These are phyloP conservation scores for Scytalidium lignicola DNA, from an alignment of 2,329 filamentous ascomycete species.

Conservation along the genomic window DNA sequence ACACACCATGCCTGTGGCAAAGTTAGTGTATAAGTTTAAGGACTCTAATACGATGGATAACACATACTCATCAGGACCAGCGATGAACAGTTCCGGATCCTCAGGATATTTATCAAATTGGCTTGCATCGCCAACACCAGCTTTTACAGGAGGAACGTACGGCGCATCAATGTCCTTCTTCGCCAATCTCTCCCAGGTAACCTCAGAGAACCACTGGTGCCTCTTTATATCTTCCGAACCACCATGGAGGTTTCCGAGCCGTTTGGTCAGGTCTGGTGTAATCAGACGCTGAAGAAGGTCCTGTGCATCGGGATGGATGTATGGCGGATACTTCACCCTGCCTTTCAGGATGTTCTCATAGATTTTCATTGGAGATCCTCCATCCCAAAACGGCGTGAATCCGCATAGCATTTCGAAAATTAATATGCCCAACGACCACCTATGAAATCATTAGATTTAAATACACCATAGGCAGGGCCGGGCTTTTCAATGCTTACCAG, in stretches of 20 bases:
- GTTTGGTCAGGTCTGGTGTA: constrained; percentile 90
- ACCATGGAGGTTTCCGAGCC: constrained; percentile 87
- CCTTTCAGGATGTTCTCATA: constrained; percentile 99
- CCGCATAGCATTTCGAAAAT: constrained; percentile 99
- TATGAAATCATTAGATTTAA: constrained; percentile 32
- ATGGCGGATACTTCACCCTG: constrained; percentile 92
- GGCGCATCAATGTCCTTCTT: constrained; percentile 98
- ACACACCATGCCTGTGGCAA: not conserved
- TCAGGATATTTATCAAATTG: constrained; percentile 98
- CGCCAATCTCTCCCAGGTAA: constrained; percentile 91
- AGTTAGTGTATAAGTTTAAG: not conserved
- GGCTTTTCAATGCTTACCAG: constrained; percentile 60
- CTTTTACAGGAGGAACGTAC: constrained; percentile 92
- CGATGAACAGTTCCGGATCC: constrained; percentile 76
- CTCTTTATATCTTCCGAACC: constrained; percentile 90
- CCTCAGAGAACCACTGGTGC: constrained; percentile 94
- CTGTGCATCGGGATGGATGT: constrained; percentile 91
- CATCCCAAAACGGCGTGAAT: constrained; percentile 98
- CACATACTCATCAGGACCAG: constrained; percentile 80
- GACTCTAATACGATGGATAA: constrained; percentile 38
- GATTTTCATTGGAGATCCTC: constrained; percentile 96
- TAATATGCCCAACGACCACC: constrained; percentile 97
- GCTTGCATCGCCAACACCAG: constrained; percentile 89
- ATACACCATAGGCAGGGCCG: constrained; percentile 9
- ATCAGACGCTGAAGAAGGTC: constrained; percentile 90